phyloP scores from a whole-genome alignment of 345 rosid genomes.

The Cochlearia excelsa region DNA sequence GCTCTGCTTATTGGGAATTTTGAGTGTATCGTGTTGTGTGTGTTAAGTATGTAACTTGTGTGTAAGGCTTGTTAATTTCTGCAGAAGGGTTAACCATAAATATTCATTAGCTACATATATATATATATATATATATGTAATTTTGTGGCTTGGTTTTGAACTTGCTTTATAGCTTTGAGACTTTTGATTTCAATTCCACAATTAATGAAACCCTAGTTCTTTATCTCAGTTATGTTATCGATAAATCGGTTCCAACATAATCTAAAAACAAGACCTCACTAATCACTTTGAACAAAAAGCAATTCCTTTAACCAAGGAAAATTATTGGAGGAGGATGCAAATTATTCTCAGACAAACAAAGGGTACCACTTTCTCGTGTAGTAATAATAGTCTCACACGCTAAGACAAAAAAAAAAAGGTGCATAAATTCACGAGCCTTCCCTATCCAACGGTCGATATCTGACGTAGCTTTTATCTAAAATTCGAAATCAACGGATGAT shows the following conservation, averaged over 20 bases:
- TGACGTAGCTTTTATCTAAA: neutral
- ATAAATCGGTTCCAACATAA: conserved; percentile 7
- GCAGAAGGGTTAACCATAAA: too few species aligned
- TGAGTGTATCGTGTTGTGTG: conserved; percentile 30
- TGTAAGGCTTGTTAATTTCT: too few species aligned
- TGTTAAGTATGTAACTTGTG: conserved; percentile 4
- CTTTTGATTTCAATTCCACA: conserved; percentile 11
- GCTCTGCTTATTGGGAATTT: conserved; percentile 30
- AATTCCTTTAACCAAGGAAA: conserved; percentile 10
- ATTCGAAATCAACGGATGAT: conserved; percentile 37
- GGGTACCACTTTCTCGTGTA: conserved; percentile 33
- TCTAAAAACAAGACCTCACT: conserved; percentile 27
- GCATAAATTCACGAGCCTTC: conserved; percentile 19
- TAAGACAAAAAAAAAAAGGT: conserved; percentile 13
- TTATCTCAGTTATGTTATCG: neutral
- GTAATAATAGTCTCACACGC: conserved; percentile 33
- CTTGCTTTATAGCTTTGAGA: too few species aligned
- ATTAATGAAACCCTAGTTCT: neutral
- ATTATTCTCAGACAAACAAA: conserved; percentile 35
- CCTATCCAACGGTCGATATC: conserved; percentile 30
- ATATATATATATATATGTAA: too few species aligned
- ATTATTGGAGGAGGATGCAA: conserved; percentile 24
- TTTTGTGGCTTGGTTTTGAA: too few species aligned
- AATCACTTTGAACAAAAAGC: conserved; percentile 27
- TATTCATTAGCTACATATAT: too few species aligned